Base-by-base conservation (phyloP, 2,329 filamentous ascomycete genomes). In the Periglandula ipomoeae region DNA sequence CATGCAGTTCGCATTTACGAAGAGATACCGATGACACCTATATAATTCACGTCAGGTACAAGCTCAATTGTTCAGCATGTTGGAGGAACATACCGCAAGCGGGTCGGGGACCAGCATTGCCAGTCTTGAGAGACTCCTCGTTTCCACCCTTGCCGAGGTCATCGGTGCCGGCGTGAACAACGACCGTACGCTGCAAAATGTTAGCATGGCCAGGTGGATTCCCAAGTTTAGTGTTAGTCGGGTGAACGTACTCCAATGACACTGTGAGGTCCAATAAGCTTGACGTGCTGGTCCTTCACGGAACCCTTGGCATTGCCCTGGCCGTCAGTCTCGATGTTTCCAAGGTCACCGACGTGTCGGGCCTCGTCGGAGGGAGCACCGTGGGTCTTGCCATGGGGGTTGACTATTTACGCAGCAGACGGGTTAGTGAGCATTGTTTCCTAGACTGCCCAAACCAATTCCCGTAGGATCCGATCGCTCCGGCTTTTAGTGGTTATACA, bases 81-180 rank as follows among this genome's bases (percentile, higher is more conserved):
- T n/a, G 11, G 19, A 38, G 13, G 23, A 19, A 1, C 80, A 67
- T 79, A 87, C 93, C 93, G 74, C 93, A 98, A 68, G 93, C 93
- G 67, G 93, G 93, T 66, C 93, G 88, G 61, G 75, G 70, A 63
- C 93, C 93, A 66, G 93, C 93, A 70, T 97, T 98, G 59, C 93
- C 93, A 57, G 93, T 98, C 85, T 94, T 96, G 78, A 94, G 89
- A 64, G 89, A 95, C 78, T 97, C 89, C 74, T 91, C 88, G 74
- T 87, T 84, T 60, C 74, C 87, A 64, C 89, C 89, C 79, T 87
- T 87, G 71, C 93, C 93, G 57, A 98, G 88, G 67, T 98, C 93
- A 67, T 98, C 93, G 59, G 91, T 97, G 68, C 93, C 93, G 60
- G 77, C 84, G 77, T 98, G 93, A 64, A 94, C 82, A 63, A 98